phyloP scores from a whole-genome alignment of 1,284 basidiomycete genomes.

The Naganishia liquefaciens region DNA sequence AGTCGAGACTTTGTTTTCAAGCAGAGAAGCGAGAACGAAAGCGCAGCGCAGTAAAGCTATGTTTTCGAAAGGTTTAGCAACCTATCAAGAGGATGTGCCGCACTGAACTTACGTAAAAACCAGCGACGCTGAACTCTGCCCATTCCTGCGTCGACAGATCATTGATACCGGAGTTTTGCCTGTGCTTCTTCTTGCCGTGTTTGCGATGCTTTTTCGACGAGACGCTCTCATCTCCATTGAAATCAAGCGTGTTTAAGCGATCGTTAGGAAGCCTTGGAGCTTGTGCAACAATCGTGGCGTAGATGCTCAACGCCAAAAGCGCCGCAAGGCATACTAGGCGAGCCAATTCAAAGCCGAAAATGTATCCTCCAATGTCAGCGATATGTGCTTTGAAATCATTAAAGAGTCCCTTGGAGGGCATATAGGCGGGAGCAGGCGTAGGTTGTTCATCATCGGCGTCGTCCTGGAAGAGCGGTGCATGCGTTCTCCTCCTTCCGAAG shows the following conservation, averaged over 20 bases:
- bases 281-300: slow-evolving; percentile 49
- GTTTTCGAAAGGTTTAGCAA: not conserved
- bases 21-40: slow-evolving; percentile 27
- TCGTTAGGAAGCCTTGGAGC: slow-evolving; percentile 34
- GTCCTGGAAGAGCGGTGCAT: slow-evolving; percentile 41
- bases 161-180: slow-evolving; percentile 38
- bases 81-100: not conserved
- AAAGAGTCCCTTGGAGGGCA: slow-evolving; percentile 49
- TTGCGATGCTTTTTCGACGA: slow-evolving; percentile 41
- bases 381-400: slow-evolving; percentile 49
- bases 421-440: slow-evolving; percentile 35
- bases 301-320: slow-evolving; percentile 49
- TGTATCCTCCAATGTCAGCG: slow-evolving; percentile 44
- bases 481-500: slow-evolving; percentile 29
- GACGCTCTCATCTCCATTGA: slow-evolving; percentile 19
- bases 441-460: slow-evolving; percentile 34
- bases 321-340: slow-evolving; percentile 45
- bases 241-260: not conserved
- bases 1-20: slow-evolving; percentile 28
- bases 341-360: slow-evolving; percentile 48
- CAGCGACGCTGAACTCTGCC: slow-evolving; percentile 50
- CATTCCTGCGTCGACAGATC: slow-evolving; percentile 50
- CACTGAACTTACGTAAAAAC: slow-evolving; percentile 48
- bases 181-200: slow-evolving; percentile 46
- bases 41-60: slow-evolving; percentile 26